phyloP scores from a whole-genome alignment of 306 rosid genomes.

The Quercus aquifolioides region DNA sequence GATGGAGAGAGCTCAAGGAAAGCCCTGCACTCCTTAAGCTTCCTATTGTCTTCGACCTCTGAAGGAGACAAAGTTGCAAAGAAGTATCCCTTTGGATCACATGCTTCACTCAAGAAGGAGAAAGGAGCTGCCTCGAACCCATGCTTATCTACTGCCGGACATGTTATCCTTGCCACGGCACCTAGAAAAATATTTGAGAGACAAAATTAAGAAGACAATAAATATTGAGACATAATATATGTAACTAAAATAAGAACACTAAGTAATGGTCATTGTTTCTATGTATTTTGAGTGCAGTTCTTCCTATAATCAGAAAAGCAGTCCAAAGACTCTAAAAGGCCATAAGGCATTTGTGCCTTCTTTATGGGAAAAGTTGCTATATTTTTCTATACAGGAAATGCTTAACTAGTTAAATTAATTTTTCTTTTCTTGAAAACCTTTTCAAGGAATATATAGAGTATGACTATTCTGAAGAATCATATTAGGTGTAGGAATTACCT shows the following conservation, averaged over 20 bases:
- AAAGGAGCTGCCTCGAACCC: conserved; percentile 37
- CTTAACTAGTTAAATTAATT: no score
- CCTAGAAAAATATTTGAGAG: conserved; percentile 14
- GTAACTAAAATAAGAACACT: not conserved
- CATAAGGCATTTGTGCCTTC: no score
- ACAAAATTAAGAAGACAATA: not conserved
- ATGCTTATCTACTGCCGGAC: conserved; percentile 32
- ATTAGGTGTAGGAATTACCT: conserved; percentile 21
- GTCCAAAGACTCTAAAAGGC: no score
- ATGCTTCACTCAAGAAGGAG: conserved; percentile 40
- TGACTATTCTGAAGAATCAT: not conserved
- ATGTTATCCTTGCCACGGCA: conserved; percentile 47
- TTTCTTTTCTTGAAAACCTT: no score
- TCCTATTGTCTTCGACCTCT: conserved; percentile 32
- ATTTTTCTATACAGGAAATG: no score
- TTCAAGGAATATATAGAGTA: not conserved
- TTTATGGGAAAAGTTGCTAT: no score
- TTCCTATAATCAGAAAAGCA: no score
- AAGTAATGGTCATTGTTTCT: no score
- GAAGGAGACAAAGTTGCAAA: conserved; percentile 40
- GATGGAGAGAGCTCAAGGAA: conserved; percentile 47
- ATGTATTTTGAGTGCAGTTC: no score
- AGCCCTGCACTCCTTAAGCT: conserved; percentile 39
- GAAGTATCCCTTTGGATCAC: conserved; percentile 45
- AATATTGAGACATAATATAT: not conserved